Evolutionary conservation across 106 monocot species (phyloP), one percentile per base, ranked within the genome.

Genomic region (Posidonia australis): DNA sequence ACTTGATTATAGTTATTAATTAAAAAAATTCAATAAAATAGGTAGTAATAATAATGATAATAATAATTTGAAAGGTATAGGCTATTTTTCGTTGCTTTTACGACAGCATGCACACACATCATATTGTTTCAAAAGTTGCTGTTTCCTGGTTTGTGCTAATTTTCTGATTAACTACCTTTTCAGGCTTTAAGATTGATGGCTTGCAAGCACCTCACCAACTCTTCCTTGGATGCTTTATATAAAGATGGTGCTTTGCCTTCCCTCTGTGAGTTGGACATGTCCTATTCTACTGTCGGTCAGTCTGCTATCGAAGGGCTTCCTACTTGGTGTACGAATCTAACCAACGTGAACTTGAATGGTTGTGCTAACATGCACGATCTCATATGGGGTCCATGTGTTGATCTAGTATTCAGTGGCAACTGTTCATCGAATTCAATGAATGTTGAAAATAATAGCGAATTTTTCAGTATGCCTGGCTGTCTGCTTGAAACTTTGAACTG

Each of bases 101-200:
- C n/a, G n/a, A n/a, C n/a, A n/a, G 13, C 12, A 24, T 17, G n/a
- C 48, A 49, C 48, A 26, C 22, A 55, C 5, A 12, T 55, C n/a
- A 26, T 26, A 22, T 55, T 23, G 19, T 13, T 53, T n/a, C 52
- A 53, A 0, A 53, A 13, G 52, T 53, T 2, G 14, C 9, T 21
- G 7, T 53, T 21, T 53, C 52, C 20, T 53, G 10, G 10, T 53
- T 21, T 21, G 14, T 53, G 14, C 52, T 53, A 17, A 53, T 53
- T 7, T n/a, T 45, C 13, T 18, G 6, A 36, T 59, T 59, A n/a
- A n/a, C n/a, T n/a, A n/a, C n/a, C n/a, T 60, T 30, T 66, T 26
- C 85, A 98, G 96, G 71, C 80, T 51, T 77, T 91, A 66, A 91
- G 88, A 69, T 80, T 99, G 65, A 88, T 85, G 28, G 98, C 98